Evolutionary conservation across 257 asterid genomes (phyloP), one percentile per base, ranked within the genome.

Genomic region (Ocimum tenuiflorum): DNA sequence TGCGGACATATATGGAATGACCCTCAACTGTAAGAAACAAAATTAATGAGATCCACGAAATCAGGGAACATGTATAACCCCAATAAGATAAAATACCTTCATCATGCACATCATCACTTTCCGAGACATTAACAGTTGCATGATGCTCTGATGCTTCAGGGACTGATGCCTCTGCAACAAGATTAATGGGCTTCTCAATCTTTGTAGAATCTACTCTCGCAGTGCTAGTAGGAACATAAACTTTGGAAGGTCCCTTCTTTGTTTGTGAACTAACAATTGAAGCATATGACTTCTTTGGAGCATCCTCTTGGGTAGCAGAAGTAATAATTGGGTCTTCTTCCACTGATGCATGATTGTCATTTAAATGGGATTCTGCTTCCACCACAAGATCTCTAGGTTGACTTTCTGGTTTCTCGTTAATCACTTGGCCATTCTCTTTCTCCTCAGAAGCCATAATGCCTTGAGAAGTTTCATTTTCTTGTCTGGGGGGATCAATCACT

Each of bases 251-350:
- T 14, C 81, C 85, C 74, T 75, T 78, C 82, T 78, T 87, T 51
- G 80, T 77, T 56, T 67, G 82, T 58, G 86, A 86, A 71, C 91
- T 80, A 52, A 87, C 79, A 52, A 89, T 89, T 39, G 91, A 89
- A 1, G 97, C 95, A 73, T 89, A 89, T 18, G 95, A 89, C 73
- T 82, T 89, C 78, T 89, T 89, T 38, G 83, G 87, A 70, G 78
- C 57, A 64, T 83, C 87, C 46, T 85, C 86, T 56, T 69, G 83
- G 33, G 71, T 23, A 35, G 73, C 77, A 70, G 88, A 72, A 43
- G 71, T 58, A 56, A 51, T 58, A 56, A 51, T 79, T 69, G 82
- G 60, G 66, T 69, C 86, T 12, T 69, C 63, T 59, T 17, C 71
- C 6, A 27, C 69, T 18, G 76, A 45, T 11, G 33, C 58, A 64